Conservation (phyloP, 1,139 yeast genomes). For the Sugiyamaella grinbergsii region DNA sequence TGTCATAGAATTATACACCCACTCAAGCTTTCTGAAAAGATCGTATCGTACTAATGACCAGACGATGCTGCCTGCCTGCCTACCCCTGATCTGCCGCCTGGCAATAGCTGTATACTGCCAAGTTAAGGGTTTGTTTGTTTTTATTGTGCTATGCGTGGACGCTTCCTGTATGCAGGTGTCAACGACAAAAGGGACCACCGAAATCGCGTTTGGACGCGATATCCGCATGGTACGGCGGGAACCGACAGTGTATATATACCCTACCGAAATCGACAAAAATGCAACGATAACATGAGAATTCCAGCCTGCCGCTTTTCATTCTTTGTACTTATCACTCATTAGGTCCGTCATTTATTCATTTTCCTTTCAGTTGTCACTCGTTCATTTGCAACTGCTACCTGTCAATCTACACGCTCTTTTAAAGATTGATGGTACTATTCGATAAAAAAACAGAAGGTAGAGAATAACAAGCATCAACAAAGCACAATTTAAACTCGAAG, state of each 20-base stretch:
- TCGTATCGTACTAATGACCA: too few species aligned
- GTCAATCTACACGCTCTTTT: not conserved
- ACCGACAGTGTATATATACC: too few species aligned
- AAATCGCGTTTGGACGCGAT: not conserved
- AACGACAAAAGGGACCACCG: not conserved
- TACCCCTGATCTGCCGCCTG: too few species aligned
- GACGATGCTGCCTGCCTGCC: too few species aligned
- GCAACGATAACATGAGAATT: too few species aligned
- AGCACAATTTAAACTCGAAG: too few species aligned
- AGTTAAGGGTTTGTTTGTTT: slow-evolving; percentile 1
- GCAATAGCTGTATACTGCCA: not conserved
- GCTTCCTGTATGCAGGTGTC: not conserved
- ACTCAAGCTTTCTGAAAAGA: too few species aligned
- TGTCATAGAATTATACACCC: too few species aligned
- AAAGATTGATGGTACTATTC: not conserved
- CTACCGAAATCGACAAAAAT: too few species aligned
- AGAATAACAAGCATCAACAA: too few species aligned
- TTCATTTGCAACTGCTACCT: too few species aligned
- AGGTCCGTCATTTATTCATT: slow-evolving; percentile 4
- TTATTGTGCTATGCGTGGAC: not conserved
- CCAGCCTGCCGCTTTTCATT: not conserved
- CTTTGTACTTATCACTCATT: not conserved
- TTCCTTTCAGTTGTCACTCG: not conserved
- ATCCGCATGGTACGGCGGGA: not conserved
- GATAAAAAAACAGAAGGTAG: not conserved